Evolutionary conservation across 2,329 filamentous ascomycete genomes (phyloP), one percentile per base, ranked within the genome.

Genomic region (Cryphonectria parasitica): DNA sequence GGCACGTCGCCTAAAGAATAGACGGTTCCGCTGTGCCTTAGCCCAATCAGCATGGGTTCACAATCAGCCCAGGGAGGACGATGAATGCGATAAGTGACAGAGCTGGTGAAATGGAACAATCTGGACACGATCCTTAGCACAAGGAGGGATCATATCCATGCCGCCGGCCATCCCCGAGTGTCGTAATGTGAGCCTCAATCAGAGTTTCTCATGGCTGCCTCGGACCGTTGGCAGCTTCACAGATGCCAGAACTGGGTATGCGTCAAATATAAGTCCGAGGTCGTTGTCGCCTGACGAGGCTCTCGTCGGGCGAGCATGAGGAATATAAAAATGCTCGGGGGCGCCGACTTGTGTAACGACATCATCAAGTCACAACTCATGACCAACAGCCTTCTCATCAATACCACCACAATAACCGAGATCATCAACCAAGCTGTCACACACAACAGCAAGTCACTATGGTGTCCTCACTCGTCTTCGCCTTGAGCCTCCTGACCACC

Each of bases 401-500:
- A 61, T 1, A 0, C n/a, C n/a, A 15, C 19, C 31, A 31, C 58
- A 61, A 39, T 34, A 22, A 19, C 7, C 28, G 22, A 31, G 3
- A 13, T 22, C 19, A 39, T 22, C 58, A 11, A 19, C 1, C 36
- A 64, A 64, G 3, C 34, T 41, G 34, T 64, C 61, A 22, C 41
- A 64, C 22, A 63, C 13, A 64, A 13, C 43, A 65, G 4, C 31
- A 43, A 15, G 15, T 15, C 34, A 71, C 19, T 28, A 71, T 71
- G 69, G 36, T 71, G 28, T 17, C 64, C 49, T 28, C 60, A 10
- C 39, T 64, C 67, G 36, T 34, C n/a, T 13, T 56, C 58, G 8
- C 34, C 31, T 60, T 68, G 15, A 34, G 45, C 43, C 58, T 64
- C 22, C 43, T 68, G 22, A 31, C 64, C 60, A 13, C 28, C 31